Evolutionary conservation across 2,329 filamentous ascomycete species (phyloP).

Genomic region (Botryotinia narcissicola): DNA sequence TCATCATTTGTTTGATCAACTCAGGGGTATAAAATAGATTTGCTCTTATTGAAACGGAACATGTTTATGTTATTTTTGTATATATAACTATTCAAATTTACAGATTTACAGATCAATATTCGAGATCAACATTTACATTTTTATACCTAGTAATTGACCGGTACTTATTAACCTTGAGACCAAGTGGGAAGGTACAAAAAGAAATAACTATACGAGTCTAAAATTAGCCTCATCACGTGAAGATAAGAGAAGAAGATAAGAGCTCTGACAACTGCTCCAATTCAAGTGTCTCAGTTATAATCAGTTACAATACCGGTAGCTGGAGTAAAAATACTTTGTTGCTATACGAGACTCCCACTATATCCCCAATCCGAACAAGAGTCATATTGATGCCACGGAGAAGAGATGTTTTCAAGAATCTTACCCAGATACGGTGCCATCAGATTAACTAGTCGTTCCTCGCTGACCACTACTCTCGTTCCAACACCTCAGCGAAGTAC

Average conservation of each 20-base stretch:
- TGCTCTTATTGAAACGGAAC: background rate
- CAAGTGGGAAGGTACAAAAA: background rate
- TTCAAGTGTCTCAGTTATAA: background rate
- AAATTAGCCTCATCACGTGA: background rate
- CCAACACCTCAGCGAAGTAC: background rate
- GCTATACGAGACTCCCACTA: background rate
- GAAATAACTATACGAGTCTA: background rate
- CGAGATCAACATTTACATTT: background rate
- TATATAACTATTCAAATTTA: background rate
- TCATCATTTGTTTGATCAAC: conserved; percentile 7
- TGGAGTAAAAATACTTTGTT: background rate
- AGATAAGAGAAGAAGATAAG: background rate
- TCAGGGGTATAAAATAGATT: background rate
- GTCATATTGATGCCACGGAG: background rate
- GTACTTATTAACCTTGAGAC: background rate
- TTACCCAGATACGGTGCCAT: background rate
- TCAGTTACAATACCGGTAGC: background rate
- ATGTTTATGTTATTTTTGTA: background rate
- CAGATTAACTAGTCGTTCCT: background rate
- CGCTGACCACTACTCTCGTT: background rate
- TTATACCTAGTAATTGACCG: background rate
- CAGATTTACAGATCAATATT: background rate
- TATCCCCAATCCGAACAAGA: background rate
- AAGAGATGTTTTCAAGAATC: background rate
- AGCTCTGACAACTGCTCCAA: background rate